These are phyloP conservation scores for Sphagnum fallax DNA, from an alignment of 228 moss, liverwort and hornwort genomes.

Conservation along the genomic window DNA sequence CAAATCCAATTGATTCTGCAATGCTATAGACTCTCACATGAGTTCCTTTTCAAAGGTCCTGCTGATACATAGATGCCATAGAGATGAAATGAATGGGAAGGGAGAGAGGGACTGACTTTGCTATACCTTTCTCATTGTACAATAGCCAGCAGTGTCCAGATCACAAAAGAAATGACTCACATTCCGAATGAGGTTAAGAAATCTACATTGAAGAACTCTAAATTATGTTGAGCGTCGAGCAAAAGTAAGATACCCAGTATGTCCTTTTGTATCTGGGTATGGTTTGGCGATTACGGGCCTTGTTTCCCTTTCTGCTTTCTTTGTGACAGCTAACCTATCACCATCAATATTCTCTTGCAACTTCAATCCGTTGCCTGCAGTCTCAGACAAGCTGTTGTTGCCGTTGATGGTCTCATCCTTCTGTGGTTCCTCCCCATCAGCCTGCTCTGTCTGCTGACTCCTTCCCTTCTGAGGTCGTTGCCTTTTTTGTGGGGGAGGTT, in stretches of 20 bases:
- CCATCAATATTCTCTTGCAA: conserved; percentile 11
- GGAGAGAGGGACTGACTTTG: too few relatives aligned
- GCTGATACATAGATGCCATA: too few relatives aligned
- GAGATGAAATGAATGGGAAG: too few relatives aligned
- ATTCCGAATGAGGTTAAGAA: too few relatives aligned
- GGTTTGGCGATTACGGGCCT: conserved; percentile 73
- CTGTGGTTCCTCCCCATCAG: conserved; percentile 5
- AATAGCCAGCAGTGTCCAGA: too few relatives aligned
- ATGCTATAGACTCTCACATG: too few relatives aligned
- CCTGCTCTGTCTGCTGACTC: conserved; percentile 6
- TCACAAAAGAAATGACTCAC: too few relatives aligned
- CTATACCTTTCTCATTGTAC: too few relatives aligned
- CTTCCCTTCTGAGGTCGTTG: conserved; percentile 23
- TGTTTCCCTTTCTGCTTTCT: conserved; percentile 28
- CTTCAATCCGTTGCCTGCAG: neutral
- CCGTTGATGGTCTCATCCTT: conserved; percentile 4
- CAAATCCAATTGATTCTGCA: too few relatives aligned
- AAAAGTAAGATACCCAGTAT: conserved; percentile 94
- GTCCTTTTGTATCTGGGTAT: conserved; percentile 84
- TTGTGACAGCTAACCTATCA: conserved; percentile 5
- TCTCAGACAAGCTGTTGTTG: neutral
- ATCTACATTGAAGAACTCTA: too few relatives aligned
- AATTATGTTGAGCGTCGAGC: conserved; percentile 42
- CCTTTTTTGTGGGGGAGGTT: conserved; percentile 67
- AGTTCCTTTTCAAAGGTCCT: too few relatives aligned